Percentiles rank a stretch among this genome's conserved stretches.
These are phyloP conservation scores for Cladosporium sp. DNA, from an alignment of 2,329 filamentous ascomycete species.

Conservation along the genomic window DNA sequence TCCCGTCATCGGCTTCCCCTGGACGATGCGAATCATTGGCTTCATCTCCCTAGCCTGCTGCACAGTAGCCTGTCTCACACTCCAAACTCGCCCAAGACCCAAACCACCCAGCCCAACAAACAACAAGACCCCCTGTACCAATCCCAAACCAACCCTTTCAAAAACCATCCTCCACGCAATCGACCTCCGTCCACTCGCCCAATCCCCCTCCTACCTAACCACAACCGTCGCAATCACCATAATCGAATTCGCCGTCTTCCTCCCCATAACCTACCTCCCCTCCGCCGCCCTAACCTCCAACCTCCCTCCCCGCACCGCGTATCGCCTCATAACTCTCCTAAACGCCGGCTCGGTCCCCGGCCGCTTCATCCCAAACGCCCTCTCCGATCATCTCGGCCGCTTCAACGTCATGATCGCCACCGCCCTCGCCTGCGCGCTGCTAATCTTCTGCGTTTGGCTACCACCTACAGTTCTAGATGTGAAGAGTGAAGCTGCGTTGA, in stretches of 20 bases:
- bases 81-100: constrained; percentile 15
- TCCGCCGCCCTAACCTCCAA: constrained; percentile 63
- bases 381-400: constrained; percentile 73
- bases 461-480: constrained; percentile 40
- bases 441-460: constrained; percentile 73
- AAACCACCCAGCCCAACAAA: background rate
- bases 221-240: constrained; percentile 46
- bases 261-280: constrained; percentile 78
- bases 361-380: constrained; percentile 70
- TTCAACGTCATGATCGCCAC: constrained; percentile 77
- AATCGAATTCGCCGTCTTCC: constrained; percentile 50
- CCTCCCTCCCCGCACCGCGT: constrained; percentile 58
- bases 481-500: constrained; percentile 23
- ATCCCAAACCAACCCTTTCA: constrained; percentile 30
- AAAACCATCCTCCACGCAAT: constrained; percentile 39
- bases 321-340: constrained; percentile 73
- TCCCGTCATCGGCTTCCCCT: constrained; percentile 45
- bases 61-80: constrained; percentile 19
- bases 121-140: background rate
- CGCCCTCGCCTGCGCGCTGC: constrained; percentile 60
- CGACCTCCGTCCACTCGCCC: constrained; percentile 44
- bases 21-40: constrained; percentile 47
- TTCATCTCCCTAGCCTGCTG: constrained; percentile 43
- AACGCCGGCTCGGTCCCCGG: constrained; percentile 79
- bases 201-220: constrained; percentile 40